A percentile compares a stretch with the other conserved stretches of the same genome.
phyloP scores from a whole-genome alignment of 192 early-diverging fungal species.

The Dissophora globulifera region DNA sequence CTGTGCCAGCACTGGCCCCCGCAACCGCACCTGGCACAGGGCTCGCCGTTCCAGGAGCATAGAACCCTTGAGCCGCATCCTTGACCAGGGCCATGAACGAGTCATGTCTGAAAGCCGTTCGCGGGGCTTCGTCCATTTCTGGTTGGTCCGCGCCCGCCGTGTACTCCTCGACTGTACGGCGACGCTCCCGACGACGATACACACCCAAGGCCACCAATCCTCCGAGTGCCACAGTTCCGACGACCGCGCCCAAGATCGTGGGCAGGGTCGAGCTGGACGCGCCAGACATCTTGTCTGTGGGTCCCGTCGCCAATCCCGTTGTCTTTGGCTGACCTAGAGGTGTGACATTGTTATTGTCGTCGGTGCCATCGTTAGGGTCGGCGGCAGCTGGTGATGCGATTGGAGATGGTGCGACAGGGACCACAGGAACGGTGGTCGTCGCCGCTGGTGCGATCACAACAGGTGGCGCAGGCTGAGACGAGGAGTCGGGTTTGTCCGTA shows the following conservation, averaged over 20 bases:
- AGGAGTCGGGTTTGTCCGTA: conserved; percentile 2
- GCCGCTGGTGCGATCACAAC: neutral
- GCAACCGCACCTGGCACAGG: conserved; percentile 3
- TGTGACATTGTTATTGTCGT: neutral
- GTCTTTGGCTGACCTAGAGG: no score
- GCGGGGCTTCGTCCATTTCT: conserved; percentile 47
- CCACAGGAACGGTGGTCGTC: neutral
- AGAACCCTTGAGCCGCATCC: conserved; percentile 49
- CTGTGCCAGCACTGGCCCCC: conserved; percentile 25
- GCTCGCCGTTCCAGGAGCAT: conserved; percentile 37
- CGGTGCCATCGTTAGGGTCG: no score
- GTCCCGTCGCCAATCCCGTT: neutral
- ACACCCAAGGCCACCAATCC: conserved; percentile 37
- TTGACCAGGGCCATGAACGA: conserved; percentile 52
- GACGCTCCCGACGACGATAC: conserved; percentile 32
- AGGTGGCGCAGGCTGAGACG: conserved; percentile 2
- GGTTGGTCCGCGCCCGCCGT: neutral
- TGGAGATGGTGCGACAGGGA: neutral
- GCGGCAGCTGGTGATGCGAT: neutral
- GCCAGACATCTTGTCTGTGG: conserved; percentile 25
- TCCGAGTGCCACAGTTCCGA: conserved; percentile 28
- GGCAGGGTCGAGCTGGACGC: conserved; percentile 10
- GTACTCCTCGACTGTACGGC: conserved; percentile 11
- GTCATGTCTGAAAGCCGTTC: conserved; percentile 48
- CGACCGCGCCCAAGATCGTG: conserved; percentile 24